phyloP scores from a whole-genome alignment of 2,329 filamentous ascomycete genomes.

The Pestalotiopsis sp. region DNA sequence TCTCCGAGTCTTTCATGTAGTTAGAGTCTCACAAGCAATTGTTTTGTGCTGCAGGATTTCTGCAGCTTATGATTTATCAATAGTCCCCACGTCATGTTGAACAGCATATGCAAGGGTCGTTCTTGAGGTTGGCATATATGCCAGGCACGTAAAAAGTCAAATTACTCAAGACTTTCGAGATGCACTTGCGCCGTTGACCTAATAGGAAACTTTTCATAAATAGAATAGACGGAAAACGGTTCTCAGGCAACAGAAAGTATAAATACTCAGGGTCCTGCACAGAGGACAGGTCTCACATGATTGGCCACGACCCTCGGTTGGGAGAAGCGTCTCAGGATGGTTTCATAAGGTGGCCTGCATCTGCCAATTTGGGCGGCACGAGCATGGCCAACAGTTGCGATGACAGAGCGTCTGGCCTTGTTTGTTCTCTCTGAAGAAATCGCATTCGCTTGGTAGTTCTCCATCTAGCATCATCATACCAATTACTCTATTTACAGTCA shows the following conservation, averaged over 20 bases:
- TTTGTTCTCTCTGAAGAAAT: too few species aligned
- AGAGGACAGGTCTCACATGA: neutral
- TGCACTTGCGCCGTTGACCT: neutral
- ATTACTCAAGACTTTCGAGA: neutral
- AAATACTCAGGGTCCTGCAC: neutral
- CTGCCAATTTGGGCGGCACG: neutral
- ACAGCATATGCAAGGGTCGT: neutral
- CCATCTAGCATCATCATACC: too few species aligned
- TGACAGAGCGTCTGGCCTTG: neutral
- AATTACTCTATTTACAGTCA: too few species aligned
- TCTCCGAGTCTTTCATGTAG: neutral
- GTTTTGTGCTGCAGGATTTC: neutral
- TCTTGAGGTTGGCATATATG: neutral
- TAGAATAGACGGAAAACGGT: too few species aligned
- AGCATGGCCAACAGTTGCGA: neutral
- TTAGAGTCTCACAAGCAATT: neutral
- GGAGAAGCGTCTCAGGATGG: slow-evolving; percentile 9
- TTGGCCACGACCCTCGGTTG: neutral
- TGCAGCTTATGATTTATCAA: neutral
- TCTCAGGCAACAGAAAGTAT: too few species aligned
- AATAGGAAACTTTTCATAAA: too few species aligned
- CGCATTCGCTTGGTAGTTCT: too few species aligned
- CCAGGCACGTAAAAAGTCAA: neutral
- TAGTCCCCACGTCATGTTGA: neutral
- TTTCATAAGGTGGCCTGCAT: neutral